These are phyloP conservation scores for Pleurotus tuoliensis DNA, from an alignment of 768 basidiomycete species.

Conservation along the genomic window DNA sequence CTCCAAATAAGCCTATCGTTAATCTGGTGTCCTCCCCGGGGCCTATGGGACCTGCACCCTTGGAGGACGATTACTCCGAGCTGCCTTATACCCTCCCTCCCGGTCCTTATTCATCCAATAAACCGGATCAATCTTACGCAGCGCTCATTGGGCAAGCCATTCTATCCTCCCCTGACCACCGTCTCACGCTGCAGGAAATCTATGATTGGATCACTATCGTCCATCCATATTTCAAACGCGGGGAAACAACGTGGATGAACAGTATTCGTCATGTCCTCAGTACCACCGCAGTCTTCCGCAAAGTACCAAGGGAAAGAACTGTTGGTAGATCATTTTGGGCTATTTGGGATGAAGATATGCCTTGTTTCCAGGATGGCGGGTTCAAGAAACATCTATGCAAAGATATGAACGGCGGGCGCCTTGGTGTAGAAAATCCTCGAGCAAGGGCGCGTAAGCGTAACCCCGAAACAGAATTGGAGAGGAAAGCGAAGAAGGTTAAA, in stretches of 20 bases:
- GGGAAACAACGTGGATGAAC: conserved; percentile 97
- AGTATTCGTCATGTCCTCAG: conserved; percentile 96
- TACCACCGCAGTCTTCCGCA: conserved; percentile 88
- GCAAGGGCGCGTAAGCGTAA: conserved; percentile 26
- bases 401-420: conserved; percentile 36
- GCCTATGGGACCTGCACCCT: conserved; percentile 63
- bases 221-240: conserved; percentile 90
- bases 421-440: conserved; percentile 28
- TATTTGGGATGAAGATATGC: conserved; percentile 76
- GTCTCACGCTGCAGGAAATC: conserved; percentile 91
- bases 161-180: conserved; percentile 75
- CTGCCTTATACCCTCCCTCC: conserved; percentile 77
- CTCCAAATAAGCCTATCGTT: conserved; percentile 55
- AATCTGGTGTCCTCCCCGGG: conserved; percentile 86
- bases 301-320: conserved; percentile 70
- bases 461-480: conserved; percentile 6
- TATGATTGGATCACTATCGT: conserved; percentile 95
- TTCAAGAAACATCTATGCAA: conserved; percentile 65
- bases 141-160: conserved; percentile 96
- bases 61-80: conserved; percentile 61
- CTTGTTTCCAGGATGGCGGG: conserved; percentile 81
- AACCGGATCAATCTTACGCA: conserved; percentile 90
- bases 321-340: conserved; percentile 87
- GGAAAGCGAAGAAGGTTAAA: conserved; percentile 42
- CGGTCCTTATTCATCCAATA: conserved; percentile 74